Evolutionary conservation across 2,329 filamentous ascomycete genomes (phyloP), one percentile per base, ranked within the genome.

Genomic region (Penicillium olsonii): DNA sequence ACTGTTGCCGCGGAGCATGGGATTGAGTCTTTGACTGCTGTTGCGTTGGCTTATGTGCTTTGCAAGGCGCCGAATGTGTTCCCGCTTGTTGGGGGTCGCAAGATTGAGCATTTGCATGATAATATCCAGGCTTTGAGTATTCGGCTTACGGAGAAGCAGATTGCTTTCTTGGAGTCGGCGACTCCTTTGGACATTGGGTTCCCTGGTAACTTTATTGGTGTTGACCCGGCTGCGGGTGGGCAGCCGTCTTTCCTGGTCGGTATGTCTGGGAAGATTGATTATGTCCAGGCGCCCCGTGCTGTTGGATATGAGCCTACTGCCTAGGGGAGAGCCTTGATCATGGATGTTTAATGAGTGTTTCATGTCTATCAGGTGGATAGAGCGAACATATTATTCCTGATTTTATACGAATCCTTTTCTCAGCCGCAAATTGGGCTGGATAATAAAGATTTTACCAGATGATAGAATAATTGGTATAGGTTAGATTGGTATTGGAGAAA

Each of bases 1-100:
- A 76, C 82, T 57, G 77, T 88, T 14, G 84, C 82, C 0, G 75
- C 77, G 12, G 74, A 78, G 50, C 81, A 85, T 60, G 79, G 79
- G 2, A 72, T 78, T 2, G 74, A 78, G 26, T 71, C 68, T 4
- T 76, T 88, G 43, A 86, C 84, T 5, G 79, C 80, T 33, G 71
- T 88, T 37, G 87, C 87, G 3, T 69, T 92, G 22, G 87, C 88
- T 1, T 91, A 91, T 64, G 84, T 91, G 20, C 80, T 88, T 78
- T 80, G 83, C 59, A 90, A 91, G 71, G 75, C 84, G 1, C 81
- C 87, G 0, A 83, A 88, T 59, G 84, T 90, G 12, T 89, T 89
- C 65, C 88, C 88, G 2, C 84, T 91, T 39, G 76, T 90, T 8
- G 87, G 87, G 10, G 84, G 85, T 0, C 79, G 87, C 15, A 90